These are phyloP conservation scores for Teunomyces panamensis DNA, from an alignment of 805 yeast species.

Conservation along the genomic window DNA sequence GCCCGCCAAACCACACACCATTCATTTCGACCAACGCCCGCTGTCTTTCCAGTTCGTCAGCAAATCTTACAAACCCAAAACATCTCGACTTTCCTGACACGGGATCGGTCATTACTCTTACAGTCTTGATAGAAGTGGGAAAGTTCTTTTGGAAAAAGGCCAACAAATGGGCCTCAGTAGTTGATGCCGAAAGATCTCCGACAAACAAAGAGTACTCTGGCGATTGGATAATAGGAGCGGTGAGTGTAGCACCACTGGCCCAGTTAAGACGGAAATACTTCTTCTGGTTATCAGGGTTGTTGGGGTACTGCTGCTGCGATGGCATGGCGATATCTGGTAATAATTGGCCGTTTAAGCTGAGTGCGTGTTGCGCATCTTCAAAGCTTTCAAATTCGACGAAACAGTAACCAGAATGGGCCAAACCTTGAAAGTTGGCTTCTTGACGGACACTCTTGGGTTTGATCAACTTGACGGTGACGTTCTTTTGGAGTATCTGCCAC, in stretches of 20 bases:
- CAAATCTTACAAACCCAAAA: constrained; percentile 77
- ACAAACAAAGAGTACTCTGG: constrained; percentile 79
- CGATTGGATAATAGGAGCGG: constrained; percentile 66
- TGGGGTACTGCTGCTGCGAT: constrained; percentile 36
- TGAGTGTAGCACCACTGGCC: constrained; percentile 80
- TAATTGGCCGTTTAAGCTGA: constrained; percentile 61
- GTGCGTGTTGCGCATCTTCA: constrained; percentile 67
- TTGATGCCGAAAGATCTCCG: constrained; percentile 76
- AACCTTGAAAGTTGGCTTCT: constrained; percentile 19
- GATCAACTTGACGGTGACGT: constrained; percentile 66
- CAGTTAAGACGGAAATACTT: constrained; percentile 73
- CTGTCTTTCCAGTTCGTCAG: constrained; percentile 65
- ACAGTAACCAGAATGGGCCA: constrained; percentile 60
- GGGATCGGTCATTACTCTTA: constrained; percentile 84
- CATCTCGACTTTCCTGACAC: constrained; percentile 73
- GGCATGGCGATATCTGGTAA: constrained; percentile 58
- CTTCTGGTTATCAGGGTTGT: constrained; percentile 47
- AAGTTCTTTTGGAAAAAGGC: constrained; percentile 68
- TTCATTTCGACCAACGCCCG: constrained; percentile 72
- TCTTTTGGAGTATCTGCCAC: constrained; percentile 56
- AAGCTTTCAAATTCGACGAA: constrained; percentile 70
- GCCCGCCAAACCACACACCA: constrained; percentile 76
- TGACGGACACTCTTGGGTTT: constrained; percentile 37
- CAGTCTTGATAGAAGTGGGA: constrained; percentile 66
- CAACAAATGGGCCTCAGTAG: constrained; percentile 76